These are phyloP conservation scores for Epichloe sylvatica DNA, from an alignment of 2,329 filamentous ascomycete genomes.

Conservation along the genomic window DNA sequence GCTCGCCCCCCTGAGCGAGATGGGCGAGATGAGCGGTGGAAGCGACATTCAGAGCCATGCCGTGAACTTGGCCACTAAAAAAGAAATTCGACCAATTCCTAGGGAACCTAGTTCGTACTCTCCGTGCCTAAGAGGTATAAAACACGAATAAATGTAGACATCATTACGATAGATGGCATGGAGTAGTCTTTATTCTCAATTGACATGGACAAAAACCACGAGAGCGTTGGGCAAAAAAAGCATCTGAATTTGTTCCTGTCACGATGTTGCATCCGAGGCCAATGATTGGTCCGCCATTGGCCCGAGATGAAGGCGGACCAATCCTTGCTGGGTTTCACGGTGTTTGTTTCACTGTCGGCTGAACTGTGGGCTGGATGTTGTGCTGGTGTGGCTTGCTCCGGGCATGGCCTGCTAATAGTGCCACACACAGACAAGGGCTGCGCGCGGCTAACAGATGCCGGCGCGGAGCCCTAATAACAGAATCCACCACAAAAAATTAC, in stretches of 20 bases:
- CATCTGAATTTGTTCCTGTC: too few species aligned
- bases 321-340: neutral
- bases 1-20: neutral
- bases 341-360: too few species aligned
- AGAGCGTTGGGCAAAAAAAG: too few species aligned
- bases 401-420: slow-evolving; percentile 5
- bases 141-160: neutral
- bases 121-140: neutral
- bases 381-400: neutral
- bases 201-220: neutral
- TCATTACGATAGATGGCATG: neutral
- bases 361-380: neutral
- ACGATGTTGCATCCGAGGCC: neutral
- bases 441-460: neutral
- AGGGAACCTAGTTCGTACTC: neutral
- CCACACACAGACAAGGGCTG: neutral
- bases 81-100: neutral
- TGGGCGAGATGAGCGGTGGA: neutral
- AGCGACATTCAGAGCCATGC: slow-evolving; percentile 4
- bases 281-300: neutral
- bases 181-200: neutral
- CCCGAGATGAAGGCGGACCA: neutral
- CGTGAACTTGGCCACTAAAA: neutral
- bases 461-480: slow-evolving; percentile 15
- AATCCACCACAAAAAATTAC: slow-evolving; percentile 13